A percentile compares a stretch with the other conserved stretches of the same genome.
phyloP scores from a whole-genome alignment of 1,284 basidiomycete genomes.

The Rhizopogon parksii region DNA sequence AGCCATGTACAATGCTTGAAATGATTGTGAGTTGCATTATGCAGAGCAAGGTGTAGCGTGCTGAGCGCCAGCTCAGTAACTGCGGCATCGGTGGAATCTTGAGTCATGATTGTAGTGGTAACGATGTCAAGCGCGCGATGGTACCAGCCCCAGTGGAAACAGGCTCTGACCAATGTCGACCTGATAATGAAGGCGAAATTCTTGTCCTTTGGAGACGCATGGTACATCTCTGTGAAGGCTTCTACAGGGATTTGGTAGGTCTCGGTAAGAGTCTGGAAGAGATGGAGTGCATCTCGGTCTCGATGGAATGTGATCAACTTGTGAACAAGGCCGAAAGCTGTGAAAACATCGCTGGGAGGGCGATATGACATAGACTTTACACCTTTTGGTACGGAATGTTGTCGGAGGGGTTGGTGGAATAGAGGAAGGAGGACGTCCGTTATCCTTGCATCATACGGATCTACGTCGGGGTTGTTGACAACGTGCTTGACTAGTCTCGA shows the following conservation, averaged over 20 bases:
- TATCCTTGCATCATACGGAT: constrained; percentile 13
- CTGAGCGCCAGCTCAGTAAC: constrained; percentile 25
- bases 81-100: constrained; percentile 24
- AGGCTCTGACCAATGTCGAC: constrained; percentile 40
- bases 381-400: constrained; percentile 13
- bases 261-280: constrained; percentile 39
- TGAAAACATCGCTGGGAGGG: constrained; percentile 17
- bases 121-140: constrained; percentile 34
- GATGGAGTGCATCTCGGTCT: constrained; percentile 29
- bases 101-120: constrained; percentile 26
- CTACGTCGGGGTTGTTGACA: constrained; percentile 12
- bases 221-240: constrained; percentile 30
- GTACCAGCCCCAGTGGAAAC: constrained; percentile 45
- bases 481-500: constrained; percentile 17
- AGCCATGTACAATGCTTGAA: constrained; percentile 28
- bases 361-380: constrained; percentile 19
- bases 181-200: constrained; percentile 40
- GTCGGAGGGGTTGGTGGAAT: constrained; percentile 17
- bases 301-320: constrained; percentile 29
- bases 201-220: constrained; percentile 27
- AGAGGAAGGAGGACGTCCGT: constrained; percentile 17
- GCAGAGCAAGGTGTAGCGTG: constrained; percentile 34
- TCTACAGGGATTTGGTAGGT: constrained; percentile 30
- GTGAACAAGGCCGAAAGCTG: constrained; percentile 25
- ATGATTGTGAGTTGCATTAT: constrained; percentile 23